A percentile compares a stretch with the other conserved stretches of the same genome.
Evolutionary conservation across 352 stramenopile genomes (phyloP).

Genomic region (Phytopythium boreale): DNA sequence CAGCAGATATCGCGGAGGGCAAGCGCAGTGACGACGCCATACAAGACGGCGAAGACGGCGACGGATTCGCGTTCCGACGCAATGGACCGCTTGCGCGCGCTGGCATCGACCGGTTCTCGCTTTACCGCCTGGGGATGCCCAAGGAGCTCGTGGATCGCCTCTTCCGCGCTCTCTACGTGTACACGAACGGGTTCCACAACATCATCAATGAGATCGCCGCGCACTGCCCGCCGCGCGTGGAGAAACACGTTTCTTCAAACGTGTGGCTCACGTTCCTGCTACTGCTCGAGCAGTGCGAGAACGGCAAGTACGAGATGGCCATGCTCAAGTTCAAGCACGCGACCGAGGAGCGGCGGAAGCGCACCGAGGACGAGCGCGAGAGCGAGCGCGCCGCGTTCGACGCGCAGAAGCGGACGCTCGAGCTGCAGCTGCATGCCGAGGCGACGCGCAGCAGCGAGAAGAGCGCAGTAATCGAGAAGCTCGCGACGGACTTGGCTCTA

Average conservation of each 20-base stretch:
- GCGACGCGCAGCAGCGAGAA: conserved; percentile 36
- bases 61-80: conserved; percentile 48
- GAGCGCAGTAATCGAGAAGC: conserved; percentile 40
- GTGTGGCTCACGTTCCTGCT: conserved; percentile 77
- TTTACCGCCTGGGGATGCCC: conserved; percentile 74
- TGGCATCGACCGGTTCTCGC: conserved; percentile 65
- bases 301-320: conserved; percentile 82
- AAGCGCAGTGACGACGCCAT: conserved; percentile 31
- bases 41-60: conserved; percentile 30
- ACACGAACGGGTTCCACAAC: conserved; percentile 84
- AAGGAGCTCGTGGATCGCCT: conserved; percentile 75
- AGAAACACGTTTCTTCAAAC: conserved; percentile 79
- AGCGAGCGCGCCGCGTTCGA: conserved; percentile 36
- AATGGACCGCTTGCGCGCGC: conserved; percentile 43
- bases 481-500: conserved; percentile 34
- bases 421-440: conserved; percentile 36
- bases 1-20: conserved; percentile 14
- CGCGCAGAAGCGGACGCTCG: conserved; percentile 22
- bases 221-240: conserved; percentile 54
- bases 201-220: conserved; percentile 79
- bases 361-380: conserved; percentile 46
- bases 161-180: conserved; percentile 81
- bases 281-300: conserved; percentile 75
- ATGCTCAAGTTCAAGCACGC: conserved; percentile 86
- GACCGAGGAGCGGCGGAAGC: conserved; percentile 44